Base-by-base conservation (phyloP, 2,329 filamentous ascomycete species). In the Trichoderma polysporum region DNA sequence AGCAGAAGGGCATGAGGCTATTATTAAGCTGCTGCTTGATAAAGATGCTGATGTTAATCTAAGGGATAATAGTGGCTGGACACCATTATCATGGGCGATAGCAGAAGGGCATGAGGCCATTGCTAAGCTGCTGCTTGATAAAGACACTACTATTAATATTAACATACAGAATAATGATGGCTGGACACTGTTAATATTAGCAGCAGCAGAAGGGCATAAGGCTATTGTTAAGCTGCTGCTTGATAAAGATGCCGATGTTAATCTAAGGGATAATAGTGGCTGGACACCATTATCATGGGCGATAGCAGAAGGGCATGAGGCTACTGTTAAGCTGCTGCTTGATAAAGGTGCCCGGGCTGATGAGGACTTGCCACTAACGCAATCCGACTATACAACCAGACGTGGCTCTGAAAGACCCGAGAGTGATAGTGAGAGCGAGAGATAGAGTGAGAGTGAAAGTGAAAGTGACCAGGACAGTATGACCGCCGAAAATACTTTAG, bases 131-230 rank as follows among this genome's bases (percentile, higher is more conserved):
- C 33, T 52, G 6, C 49, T 52, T 8, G 49, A 8, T 15, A 37
- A 8, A 37, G 35, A 37, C 35, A 10, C 35, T 12, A 12, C 35
- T 37, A 7, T 8, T 37, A 25, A 50, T 17, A 1, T 3, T 3
- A 3, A 8, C n/a, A n/a, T n/a, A n/a, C n/a, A n/a, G 6, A 22
- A 50, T 29, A 2, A 1, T 2, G 0, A 0, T 8, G 47, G 25
- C 7, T 1, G 8, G 15, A 29, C 47, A 4, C 47, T 22, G 1
- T 8, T 50, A 13, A 17, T 0, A 22, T 9, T 3, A 4, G 47
- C 47, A 1, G 9, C 27, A n/a, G 2, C 0, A 3, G 1, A 7
- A 2, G 25, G 15, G 13, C 25, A 29, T 29, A 13, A 29, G 29
- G 25, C 1, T 9, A 8, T n/a, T 10, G 7, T 50, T n/a, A 0